Base-by-base conservation (phyloP, 805 yeast species). In the Blastobotrys peoriensis region DNA sequence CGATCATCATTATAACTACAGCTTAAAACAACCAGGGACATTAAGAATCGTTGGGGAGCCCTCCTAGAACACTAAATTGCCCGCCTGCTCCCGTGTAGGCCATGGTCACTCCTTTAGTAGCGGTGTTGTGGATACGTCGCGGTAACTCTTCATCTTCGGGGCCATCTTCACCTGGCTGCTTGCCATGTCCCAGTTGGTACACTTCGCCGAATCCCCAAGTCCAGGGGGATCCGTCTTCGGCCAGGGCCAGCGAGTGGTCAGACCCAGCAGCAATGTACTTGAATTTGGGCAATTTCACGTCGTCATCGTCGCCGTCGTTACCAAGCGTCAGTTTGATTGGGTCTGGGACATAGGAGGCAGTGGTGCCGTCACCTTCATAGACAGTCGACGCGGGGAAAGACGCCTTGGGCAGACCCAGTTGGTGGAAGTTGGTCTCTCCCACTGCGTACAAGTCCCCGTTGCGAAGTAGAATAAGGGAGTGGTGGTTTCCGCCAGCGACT, bases 131-230 rank as follows among this genome's bases (percentile, higher is more conserved):
- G 56, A 93, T 86, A 63, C 91, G 77, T 0, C 96, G 85, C 36
- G 98, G 99, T 17, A 70, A 69, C 43, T 80, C 94, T 44, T 87
- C 83, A 62, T 93, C 98, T 38, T 77, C 86, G 3, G 83, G 95
- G 30, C 85, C 83, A 61, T 91, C 98, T 38, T 86, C 96, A 30
- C 85, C 81, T 4, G 72, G 70, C 16, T 88, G 89, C 41, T 62
- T 61, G 5, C 98, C 98, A 48, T 88, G 79, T 9, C 99, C 99
- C 25, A 91, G 81, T 16, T 95, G 98, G 65, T 87, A 93, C 1
- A 96, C 89, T 54, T 91, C 98, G 37, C 94, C 97, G 61, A 89
- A 93, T 1, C 99, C 99, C 99, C 99, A 93, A 1, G 97, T 78
- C 68, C 79, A 93, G 1, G 80, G 85, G 41, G 85, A 68, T 10